Base-by-base conservation (phyloP, 1,284 basidiomycete species). In the Pascua sp. region DNA sequence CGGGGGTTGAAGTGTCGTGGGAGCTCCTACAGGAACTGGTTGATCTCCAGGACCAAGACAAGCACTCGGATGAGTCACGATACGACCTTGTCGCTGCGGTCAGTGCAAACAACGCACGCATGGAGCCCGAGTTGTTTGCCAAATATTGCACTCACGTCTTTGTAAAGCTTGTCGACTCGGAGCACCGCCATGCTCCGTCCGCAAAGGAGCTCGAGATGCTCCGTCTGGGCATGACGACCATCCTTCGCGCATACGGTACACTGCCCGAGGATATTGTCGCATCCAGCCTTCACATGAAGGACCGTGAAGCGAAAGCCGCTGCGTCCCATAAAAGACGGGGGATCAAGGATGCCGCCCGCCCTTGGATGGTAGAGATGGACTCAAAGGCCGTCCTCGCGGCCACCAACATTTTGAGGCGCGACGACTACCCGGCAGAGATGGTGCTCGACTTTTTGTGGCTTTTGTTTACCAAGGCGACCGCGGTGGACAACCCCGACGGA, bases 1-100 rank as follows among this genome's bases (percentile, higher is more conserved):
- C 88, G 2, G 87, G 86, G 0, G 82, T 89, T 13, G 84, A 86
- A 37, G 80, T 90, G 15, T 83, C 88, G 0, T 75, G 72, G 71
- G 42, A 54, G 11, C 49, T 55, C 0, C 44, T 75, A 4, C 47
- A 49, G 0, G 46, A 56, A 4, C 39, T 70, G 13, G 54, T 73
- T 2, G 67, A 68, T 11, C 15, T 63, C 2, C 55, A 60, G 42
- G 42, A 49, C 1, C 43, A 42, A 3, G 49, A 45, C 2, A 41
- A 42, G 11, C 49, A 44, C 13, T 46, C 55, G 10, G 42, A 58
- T 7, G 62, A 69, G n/a, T 55, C 67, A 11, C 60, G 54, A 8
- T 47, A 66, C 38, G 69, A 75, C 50, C 47, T 73, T 5, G 62
- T 69, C 15, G 63, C 67, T 7, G 64, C 72, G 9, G 52, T 73